Evolutionary conservation across 2,329 filamentous ascomycete genomes (phyloP), one percentile per base, ranked within the genome.

Genomic region (Scorias spongiosa): DNA sequence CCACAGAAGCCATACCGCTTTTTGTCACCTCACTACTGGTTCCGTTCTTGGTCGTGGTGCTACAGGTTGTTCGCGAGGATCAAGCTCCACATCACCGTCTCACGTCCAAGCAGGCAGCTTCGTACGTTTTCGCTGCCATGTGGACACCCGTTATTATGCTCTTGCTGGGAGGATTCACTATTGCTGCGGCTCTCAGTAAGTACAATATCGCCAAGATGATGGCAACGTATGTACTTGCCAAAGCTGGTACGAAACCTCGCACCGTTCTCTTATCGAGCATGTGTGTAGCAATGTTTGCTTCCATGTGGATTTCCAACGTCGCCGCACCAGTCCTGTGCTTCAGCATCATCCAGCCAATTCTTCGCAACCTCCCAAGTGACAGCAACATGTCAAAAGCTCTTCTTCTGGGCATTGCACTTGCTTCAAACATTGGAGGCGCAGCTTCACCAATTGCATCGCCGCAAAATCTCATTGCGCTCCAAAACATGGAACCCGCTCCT

Each of bases 111-210:
- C 74, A 78, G 38, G 88, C 91, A 0, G 85, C 89, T 0, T 71
- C 75, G 26, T 89, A 83, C 56, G 82, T 95, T 46, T 96, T 98
- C 56, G 74, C 86, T 4, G 81, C 91, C 20, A 98, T 98, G 91
- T 98, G 91, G 91, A 95, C 89, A 2, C 89, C 91, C 0, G 91
- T 98, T 44, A 98, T 98, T 53, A 96, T 98, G 91, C 76, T 98
- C 12, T 71, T 98, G 17, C 78, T 98, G 0, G 91, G 91, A 53
- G 91, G 91, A 29, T 98, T 98, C 58, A 94, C 91, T 2, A 81
- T 98, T 43, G 91, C 91, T 9, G 91, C 91, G 0, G 93, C 91
- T 0, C 66, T 98, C 44, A 94, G 87, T 41, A 98, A 98, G 63
- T 94, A 93, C 64, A 91, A 88, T 53, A 96, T 98, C 56, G 91